Conservation (phyloP, 371 early-diverging fungal species). For the Zychaea mexicana region DNA sequence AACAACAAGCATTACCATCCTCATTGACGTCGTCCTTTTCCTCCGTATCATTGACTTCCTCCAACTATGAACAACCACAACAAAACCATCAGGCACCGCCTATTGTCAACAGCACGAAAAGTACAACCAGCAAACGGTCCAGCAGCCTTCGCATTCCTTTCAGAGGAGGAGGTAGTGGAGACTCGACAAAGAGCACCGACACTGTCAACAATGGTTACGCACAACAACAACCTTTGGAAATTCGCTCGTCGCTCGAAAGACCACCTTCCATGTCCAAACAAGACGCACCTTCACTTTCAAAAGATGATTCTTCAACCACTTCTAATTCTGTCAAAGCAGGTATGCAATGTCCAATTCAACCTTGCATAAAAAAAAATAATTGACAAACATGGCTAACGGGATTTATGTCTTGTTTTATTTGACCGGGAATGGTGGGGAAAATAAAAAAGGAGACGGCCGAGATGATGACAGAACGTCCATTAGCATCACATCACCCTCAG, state of each 20-base stretch:
- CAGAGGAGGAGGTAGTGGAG: background rate
- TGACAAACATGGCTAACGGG: too few species aligned
- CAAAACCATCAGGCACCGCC: background rate
- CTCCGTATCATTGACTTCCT: conserved; percentile 25
- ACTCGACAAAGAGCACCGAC: background rate
- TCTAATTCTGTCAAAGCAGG: background rate
- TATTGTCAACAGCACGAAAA: background rate
- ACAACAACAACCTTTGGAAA: background rate
- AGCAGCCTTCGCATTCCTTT: background rate
- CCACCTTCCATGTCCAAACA: background rate
- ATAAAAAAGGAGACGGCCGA: background rate
- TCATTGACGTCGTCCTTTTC: conserved; percentile 25
- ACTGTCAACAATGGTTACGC: background rate
- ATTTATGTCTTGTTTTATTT: too few species aligned
- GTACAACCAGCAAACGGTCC: conserved; percentile 1
- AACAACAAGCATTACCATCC: conserved; percentile 15
- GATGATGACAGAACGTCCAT: background rate
- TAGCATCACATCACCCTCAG: background rate
- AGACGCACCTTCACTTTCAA: background rate
- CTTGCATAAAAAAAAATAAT: too few species aligned
- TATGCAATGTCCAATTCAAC: background rate
- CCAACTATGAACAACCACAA: background rate
- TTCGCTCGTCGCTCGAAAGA: background rate
- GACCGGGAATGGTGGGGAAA: background rate
- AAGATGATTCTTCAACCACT: background rate